phyloP scores from a whole-genome alignment of 371 early-diverging fungal genomes.

The Mortierella sp. region DNA sequence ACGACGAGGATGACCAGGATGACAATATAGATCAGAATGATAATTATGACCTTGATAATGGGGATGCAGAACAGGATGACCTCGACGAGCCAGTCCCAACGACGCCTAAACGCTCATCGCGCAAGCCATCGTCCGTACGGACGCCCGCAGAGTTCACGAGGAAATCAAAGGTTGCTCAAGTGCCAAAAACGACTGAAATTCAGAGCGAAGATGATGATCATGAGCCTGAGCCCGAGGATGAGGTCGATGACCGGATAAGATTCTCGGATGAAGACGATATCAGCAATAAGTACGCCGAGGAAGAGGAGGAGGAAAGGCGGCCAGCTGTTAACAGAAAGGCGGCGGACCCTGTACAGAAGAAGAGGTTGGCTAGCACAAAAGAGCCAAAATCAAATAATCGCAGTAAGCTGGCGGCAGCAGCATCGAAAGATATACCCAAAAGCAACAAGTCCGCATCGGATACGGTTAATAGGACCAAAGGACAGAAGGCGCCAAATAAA shows the following conservation, averaged over 20 bases:
- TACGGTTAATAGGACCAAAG: not conserved
- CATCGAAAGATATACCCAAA: slow-evolving; percentile 20
- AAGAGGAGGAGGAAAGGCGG: slow-evolving; percentile 6
- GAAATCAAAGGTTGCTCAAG: slow-evolving; percentile 7
- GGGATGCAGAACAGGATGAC: not conserved
- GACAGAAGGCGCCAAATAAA: not conserved
- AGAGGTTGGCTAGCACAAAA: slow-evolving; percentile 13
- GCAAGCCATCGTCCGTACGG: not conserved
- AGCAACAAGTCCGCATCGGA: not conserved
- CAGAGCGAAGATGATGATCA: slow-evolving; percentile 15
- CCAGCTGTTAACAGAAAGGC: not conserved
- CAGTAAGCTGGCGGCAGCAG: not conserved
- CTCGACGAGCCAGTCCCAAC: not conserved
- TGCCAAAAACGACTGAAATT: not conserved
- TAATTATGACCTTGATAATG: not conserved
- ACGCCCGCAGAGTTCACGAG: slow-evolving; percentile 27
- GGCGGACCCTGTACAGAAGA: slow-evolving; percentile 13
- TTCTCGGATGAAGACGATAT: slow-evolving; percentile 41
- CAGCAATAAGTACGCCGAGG: not conserved
- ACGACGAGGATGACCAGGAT: not conserved
- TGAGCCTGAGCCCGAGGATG: slow-evolving; percentile 3
- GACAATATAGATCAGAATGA: not conserved
- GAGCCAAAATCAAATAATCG: slow-evolving; percentile 11
- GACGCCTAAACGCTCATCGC: slow-evolving; percentile 7
- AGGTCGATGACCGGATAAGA: slow-evolving; percentile 18